phyloP scores from a whole-genome alignment of 148 eudicot genomes.

The Gaultheria prostrata region DNA sequence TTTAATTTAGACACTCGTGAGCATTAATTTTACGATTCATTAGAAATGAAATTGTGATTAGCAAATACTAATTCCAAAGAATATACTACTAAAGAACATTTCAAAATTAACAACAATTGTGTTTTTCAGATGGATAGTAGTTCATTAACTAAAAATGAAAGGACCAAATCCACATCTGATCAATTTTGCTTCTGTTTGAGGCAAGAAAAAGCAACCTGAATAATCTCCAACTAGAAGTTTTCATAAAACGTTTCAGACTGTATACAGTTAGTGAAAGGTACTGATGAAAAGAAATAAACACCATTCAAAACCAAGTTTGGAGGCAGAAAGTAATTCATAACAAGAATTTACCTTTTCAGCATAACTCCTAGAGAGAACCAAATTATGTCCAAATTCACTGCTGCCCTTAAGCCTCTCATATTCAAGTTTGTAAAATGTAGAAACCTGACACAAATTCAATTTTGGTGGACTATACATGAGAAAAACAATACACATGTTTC shows the following conservation, averaged over 20 bases:
- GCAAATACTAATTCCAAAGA: neutral
- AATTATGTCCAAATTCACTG: neutral
- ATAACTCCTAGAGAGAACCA: constrained; percentile 18
- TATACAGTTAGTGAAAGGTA: neutral
- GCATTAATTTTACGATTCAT: neutral
- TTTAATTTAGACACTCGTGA: neutral
- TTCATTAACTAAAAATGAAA: neutral
- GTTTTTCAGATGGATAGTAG: neutral
- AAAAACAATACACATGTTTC: neutral
- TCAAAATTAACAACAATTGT: neutral
- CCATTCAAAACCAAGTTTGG: neutral
- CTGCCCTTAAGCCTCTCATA: constrained; percentile 28
- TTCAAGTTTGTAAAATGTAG: constrained; percentile 26
- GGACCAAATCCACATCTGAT: neutral
- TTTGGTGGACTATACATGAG: neutral
- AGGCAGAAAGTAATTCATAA: neutral
- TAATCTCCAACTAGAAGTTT: neutral
- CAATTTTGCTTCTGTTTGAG: neutral
- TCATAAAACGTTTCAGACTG: neutral
- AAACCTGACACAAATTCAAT: constrained; percentile 25
- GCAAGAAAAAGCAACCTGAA: neutral
- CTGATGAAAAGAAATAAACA: neutral
- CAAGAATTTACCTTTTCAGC: constrained; percentile 27
- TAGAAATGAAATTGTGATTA: neutral
- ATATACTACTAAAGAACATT: neutral